phyloP scores from a whole-genome alignment of 2,329 filamentous ascomycete species.

The Sporothrix globosa region DNA sequence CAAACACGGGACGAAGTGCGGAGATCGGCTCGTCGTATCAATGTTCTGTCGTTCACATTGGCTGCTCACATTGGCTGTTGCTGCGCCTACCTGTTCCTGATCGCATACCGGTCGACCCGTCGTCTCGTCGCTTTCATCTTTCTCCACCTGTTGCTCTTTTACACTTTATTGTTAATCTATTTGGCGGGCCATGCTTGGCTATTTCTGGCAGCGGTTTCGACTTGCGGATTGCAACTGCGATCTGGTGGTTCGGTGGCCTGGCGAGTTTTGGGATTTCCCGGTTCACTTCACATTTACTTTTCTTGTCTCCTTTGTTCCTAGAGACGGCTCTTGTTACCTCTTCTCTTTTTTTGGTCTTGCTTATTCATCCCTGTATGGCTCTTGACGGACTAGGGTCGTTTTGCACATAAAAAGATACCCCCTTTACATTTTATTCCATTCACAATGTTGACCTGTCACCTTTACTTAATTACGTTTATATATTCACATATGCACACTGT shows the following conservation, averaged over 20 bases:
- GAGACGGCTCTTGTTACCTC: background rate
- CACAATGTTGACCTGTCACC: background rate
- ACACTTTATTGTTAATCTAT: constrained; percentile 15
- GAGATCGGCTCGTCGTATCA: background rate
- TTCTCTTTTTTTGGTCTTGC: constrained; percentile 19
- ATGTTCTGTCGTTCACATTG: background rate
- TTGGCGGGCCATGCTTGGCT: background rate
- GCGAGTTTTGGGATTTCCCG: background rate
- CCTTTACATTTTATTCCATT: constrained; percentile 14
- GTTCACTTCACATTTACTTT: constrained; percentile 16
- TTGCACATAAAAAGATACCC: constrained; percentile 29
- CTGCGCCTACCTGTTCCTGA: background rate
- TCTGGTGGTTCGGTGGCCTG: background rate
- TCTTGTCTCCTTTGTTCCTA: background rate
- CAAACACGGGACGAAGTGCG: constrained; percentile 7
- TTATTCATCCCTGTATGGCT: background rate
- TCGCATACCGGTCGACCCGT: background rate
- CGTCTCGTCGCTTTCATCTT: background rate
- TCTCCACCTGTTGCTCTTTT: background rate
- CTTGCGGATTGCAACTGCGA: background rate
- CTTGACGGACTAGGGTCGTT: constrained; percentile 11
- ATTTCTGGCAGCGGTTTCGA: background rate
- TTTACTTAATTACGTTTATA: background rate
- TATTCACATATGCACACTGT: background rate
- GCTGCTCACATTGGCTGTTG: background rate